Evolutionary conservation across 169 alveolate species (phyloP).

Genomic region (Eimeria praecox): DNA sequence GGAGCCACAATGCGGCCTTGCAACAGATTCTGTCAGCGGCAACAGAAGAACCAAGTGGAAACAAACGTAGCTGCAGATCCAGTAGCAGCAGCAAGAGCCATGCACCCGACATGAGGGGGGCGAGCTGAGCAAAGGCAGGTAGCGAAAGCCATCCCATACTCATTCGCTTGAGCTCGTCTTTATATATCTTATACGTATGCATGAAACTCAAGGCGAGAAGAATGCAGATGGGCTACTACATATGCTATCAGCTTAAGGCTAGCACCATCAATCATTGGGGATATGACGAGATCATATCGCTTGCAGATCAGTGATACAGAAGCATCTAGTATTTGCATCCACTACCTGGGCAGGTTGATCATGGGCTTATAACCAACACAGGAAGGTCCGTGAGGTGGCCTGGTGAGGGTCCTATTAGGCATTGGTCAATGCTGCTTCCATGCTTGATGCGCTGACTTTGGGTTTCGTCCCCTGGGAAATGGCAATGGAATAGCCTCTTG

Average conservation of each 20-base stretch:
- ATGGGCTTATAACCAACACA: background rate
- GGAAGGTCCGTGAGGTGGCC: background rate
- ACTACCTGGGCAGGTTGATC: background rate
- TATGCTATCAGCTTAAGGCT: background rate
- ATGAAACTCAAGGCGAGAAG: background rate
- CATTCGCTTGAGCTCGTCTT: background rate
- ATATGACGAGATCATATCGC: background rate
- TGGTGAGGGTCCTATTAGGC: background rate
- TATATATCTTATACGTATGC: background rate
- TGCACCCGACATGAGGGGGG: background rate
- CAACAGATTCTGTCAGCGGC: background rate
- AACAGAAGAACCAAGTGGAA: background rate
- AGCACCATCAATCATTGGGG: background rate
- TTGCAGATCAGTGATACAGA: background rate
- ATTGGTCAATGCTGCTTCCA: background rate
- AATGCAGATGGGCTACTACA: background rate
- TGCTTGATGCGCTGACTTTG: background rate
- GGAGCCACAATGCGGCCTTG: background rate
- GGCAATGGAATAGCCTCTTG: background rate
- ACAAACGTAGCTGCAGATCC: background rate
- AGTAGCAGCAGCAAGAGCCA: background rate
- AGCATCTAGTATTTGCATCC: background rate
- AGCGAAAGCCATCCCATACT: background rate
- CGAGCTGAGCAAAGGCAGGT: background rate
- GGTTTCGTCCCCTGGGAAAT: background rate